phyloP scores from a whole-genome alignment of 192 early-diverging fungal genomes.

The Mortierella hygrophila region DNA sequence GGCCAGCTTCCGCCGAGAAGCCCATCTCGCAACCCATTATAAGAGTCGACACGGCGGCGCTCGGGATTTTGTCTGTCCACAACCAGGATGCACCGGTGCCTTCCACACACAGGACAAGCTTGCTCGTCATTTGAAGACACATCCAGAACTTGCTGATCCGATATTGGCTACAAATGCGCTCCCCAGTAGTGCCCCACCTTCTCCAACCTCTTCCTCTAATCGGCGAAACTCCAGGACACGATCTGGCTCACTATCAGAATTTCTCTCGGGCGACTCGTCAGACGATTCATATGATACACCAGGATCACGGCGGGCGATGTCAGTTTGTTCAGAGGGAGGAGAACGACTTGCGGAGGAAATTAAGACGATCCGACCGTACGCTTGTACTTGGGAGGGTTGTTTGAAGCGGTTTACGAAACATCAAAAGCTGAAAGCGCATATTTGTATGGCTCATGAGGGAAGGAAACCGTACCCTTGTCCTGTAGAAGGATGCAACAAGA shows the following conservation, averaged over 20 bases:
- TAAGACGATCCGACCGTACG: slow-evolving; percentile 21
- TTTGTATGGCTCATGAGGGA: slow-evolving; percentile 55
- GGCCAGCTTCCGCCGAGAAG: slow-evolving; percentile 48
- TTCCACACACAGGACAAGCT: slow-evolving; percentile 55
- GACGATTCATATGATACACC: background rate
- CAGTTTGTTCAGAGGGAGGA: background rate
- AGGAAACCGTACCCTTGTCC: slow-evolving; percentile 56
- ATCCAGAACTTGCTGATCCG: slow-evolving; percentile 18
- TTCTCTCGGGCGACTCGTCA: background rate
- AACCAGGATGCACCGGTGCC: slow-evolving; percentile 41
- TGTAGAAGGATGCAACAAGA: slow-evolving; percentile 46
- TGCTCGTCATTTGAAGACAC: slow-evolving; percentile 43
- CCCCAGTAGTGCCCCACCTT: background rate
- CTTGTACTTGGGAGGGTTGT: slow-evolving; percentile 59
- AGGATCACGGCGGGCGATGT: background rate
- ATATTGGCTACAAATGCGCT: background rate
- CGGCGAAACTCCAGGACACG: background rate
- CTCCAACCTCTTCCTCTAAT: background rate
- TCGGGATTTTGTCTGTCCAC: slow-evolving; percentile 31
- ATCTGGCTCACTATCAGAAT: background rate
- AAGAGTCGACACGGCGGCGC: slow-evolving; percentile 33
- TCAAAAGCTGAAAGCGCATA: slow-evolving; percentile 56
- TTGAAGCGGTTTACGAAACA: slow-evolving; percentile 45
- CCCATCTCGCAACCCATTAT: slow-evolving; percentile 48
- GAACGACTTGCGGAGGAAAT: slow-evolving; percentile 34